A percentile compares a stretch with the other conserved stretches of the same genome.
Evolutionary conservation across 163 green algal genomes (phyloP).

Genomic region (Scenedesmus sp.): DNA sequence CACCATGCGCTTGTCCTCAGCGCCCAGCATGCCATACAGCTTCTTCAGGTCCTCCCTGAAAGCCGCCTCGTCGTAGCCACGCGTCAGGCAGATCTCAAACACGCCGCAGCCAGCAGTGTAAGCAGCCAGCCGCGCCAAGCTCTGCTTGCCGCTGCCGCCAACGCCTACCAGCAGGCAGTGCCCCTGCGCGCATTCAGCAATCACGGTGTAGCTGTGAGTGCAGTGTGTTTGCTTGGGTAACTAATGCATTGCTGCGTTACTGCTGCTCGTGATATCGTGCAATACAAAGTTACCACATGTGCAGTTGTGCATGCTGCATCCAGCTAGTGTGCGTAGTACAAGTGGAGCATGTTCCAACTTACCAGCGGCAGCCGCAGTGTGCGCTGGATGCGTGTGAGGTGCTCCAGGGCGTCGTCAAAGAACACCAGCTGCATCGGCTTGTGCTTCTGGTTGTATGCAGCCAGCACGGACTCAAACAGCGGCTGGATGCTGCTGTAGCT

Average conservation of each 20-base stretch:
- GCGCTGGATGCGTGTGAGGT: slow-evolving; percentile 86
- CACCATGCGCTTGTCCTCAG: slow-evolving; percentile 81
- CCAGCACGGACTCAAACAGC: slow-evolving; percentile 72
- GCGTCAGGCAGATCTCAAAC: slow-evolving; percentile 90
- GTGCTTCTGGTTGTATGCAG: slow-evolving; percentile 67
- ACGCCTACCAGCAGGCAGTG: slow-evolving; percentile 92
- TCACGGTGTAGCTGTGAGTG: too few species aligned
- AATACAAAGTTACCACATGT: background rate
- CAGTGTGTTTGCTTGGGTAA: too few species aligned
- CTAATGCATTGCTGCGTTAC: background rate
- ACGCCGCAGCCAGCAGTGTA: slow-evolving; percentile 82
- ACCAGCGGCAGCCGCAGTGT: slow-evolving; percentile 81
- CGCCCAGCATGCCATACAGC: slow-evolving; percentile 84
- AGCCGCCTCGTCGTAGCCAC: slow-evolving; percentile 86
- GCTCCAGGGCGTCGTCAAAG: slow-evolving; percentile 93
- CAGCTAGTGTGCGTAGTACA: background rate
- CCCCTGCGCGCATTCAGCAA: slow-evolving; percentile 52
- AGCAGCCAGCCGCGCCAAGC: slow-evolving; percentile 85
- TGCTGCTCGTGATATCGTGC: background rate
- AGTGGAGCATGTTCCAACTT: background rate
- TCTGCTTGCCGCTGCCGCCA: slow-evolving; percentile 94
- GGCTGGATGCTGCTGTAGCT: slow-evolving; percentile 77
- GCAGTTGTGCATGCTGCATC: background rate
- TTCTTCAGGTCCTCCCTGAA: slow-evolving; percentile 93
- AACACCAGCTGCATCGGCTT: slow-evolving; percentile 85